phyloP scores from a whole-genome alignment of 805 yeast species.

The Ogataea henricii region DNA sequence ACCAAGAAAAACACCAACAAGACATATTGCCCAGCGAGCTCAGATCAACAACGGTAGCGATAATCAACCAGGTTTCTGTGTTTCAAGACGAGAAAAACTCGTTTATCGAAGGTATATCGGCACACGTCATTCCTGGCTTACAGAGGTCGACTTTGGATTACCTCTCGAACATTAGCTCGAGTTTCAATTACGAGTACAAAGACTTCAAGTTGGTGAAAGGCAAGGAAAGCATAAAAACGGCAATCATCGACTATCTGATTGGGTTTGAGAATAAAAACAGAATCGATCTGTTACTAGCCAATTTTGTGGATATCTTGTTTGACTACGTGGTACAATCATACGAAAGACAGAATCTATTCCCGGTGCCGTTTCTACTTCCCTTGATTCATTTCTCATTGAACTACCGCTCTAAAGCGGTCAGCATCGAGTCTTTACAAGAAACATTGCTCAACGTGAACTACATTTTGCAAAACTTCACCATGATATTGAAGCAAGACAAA shows the following conservation, averaged over 20 bases:
- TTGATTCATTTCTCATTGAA: slow-evolving; percentile 54
- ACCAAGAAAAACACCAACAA: background rate
- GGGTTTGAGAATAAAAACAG: slow-evolving; percentile 44
- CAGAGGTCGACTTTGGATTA: slow-evolving; percentile 34
- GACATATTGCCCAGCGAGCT: slow-evolving; percentile 1
- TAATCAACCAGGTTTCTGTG: slow-evolving; percentile 33
- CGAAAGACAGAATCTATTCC: slow-evolving; percentile 28
- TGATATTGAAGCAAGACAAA: slow-evolving; percentile 32
- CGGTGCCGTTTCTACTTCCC: slow-evolving; percentile 63
- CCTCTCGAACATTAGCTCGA: slow-evolving; percentile 37
- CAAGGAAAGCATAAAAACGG: slow-evolving; percentile 31
- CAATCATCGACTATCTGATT: slow-evolving; percentile 46
- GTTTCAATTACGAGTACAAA: slow-evolving; percentile 28
- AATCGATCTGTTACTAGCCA: slow-evolving; percentile 50
- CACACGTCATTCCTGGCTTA: slow-evolving; percentile 41
- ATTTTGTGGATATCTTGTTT: slow-evolving; percentile 40
- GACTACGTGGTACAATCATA: slow-evolving; percentile 30
- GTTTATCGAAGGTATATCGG: slow-evolving; percentile 39
- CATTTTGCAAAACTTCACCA: slow-evolving; percentile 26
- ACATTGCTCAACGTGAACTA: slow-evolving; percentile 31
- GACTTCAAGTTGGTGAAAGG: slow-evolving; percentile 32
- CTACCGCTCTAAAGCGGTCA: slow-evolving; percentile 66
- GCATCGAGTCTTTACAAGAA: slow-evolving; percentile 37
- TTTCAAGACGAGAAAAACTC: slow-evolving; percentile 41
- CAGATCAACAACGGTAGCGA: slow-evolving; percentile 22